Base-by-base conservation (phyloP, 2,329 filamentous ascomycete species). In the Penicillium nordicum region DNA sequence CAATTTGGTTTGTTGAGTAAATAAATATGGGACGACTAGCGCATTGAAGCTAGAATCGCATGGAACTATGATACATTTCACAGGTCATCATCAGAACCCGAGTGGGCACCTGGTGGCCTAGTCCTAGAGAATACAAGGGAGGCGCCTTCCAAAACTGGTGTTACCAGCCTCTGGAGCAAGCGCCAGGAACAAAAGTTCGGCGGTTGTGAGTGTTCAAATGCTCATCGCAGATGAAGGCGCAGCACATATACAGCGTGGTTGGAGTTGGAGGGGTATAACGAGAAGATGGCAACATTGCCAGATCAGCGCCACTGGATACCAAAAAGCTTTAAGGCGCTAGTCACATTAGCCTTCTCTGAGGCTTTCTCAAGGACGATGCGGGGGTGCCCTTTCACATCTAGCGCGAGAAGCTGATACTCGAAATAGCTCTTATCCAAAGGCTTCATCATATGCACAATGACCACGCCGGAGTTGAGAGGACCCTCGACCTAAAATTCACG, bases 361-460 rank as follows among this genome's bases (percentile, higher is more conserved):
- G 70, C 74, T 46, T 80, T 76, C 61, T 80, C 78, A 10, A 80
- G 68, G 42, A 75, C 73, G 29, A 80, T 64, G 12, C 78, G 76
- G 36, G 74, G 72, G 55, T 79, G 76, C 5, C 90, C 91, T 64
- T 83, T 87, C 27, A 96, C 84, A 72, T 96, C 92, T 45, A 97
- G 71, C 50, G 86, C 89, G 41, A 97, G 79, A 69, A 91, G 86
- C 69, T 87, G 85, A 75, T 96, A 97, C 65, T 89, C 83, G 69
- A 86, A 92, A 40, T 90, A 86, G 49, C 80, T 75, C 37, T 86
- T 81, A 32, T 85, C 85, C 2, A 82, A 79, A 36, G 79, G 79
- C 72, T 86, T 90, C 45, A 87, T 82, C 82, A 96, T 85, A 71
- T 97, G 91, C 52, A 96, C 77, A 62, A 86, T 81, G 7, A 91